phyloP scores from a whole-genome alignment of 345 rosid genomes.

The Limnanthes douglasii region DNA sequence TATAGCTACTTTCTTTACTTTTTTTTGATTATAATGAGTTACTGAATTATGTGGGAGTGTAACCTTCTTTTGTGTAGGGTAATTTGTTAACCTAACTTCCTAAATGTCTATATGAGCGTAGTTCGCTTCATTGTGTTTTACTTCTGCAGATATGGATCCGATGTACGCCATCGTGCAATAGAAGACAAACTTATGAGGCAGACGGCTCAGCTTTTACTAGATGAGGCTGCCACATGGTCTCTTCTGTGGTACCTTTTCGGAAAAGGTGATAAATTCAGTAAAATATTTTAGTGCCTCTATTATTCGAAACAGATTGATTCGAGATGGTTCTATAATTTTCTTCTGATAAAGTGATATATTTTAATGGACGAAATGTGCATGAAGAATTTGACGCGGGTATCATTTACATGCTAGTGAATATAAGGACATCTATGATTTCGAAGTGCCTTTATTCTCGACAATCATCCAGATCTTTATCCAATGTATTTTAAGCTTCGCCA shows the following conservation, averaged over 20 bases:
- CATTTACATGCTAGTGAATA: slow-evolving; percentile 5
- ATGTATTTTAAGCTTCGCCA: neutral
- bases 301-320: slow-evolving; percentile 1
- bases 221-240: slow-evolving; percentile 98
- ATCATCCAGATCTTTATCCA: neutral
- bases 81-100: no score
- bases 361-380: slow-evolving; percentile 4
- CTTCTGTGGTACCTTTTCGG: slow-evolving; percentile 94
- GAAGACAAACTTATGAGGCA: slow-evolving; percentile 96
- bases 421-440: neutral
- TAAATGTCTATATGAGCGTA: slow-evolving; percentile 1
- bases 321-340: no score
- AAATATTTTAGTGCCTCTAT: slow-evolving; percentile 3
- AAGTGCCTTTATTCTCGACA: neutral
- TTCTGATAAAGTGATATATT: no score
- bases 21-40: no score
- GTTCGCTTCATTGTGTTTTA: slow-evolving; percentile 1
- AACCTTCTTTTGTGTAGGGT: no score
- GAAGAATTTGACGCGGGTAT: slow-evolving; percentile 6
- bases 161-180: slow-evolving; percentile 46
- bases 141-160: slow-evolving; percentile 53
- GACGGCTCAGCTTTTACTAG: slow-evolving; percentile 84
- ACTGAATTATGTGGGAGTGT: no score
- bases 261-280: slow-evolving; percentile 48
- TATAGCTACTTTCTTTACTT: slow-evolving; percentile 1